Evolutionary conservation across 805 yeast genomes (phyloP).

Genomic region (Wickerhamomyces subpelliculosus): DNA sequence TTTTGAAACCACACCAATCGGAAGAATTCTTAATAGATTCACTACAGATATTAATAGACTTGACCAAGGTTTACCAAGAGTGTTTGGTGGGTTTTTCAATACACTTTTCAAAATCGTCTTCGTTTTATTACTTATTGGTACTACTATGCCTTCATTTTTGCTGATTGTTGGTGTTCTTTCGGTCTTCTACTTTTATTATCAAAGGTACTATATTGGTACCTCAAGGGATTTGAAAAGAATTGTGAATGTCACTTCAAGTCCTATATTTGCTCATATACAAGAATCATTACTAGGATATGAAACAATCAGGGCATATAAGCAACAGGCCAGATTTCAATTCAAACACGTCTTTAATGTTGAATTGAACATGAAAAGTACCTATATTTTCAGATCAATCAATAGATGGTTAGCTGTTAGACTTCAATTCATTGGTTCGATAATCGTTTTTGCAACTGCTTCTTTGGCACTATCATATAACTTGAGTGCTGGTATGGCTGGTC

Average conservation of each 20-base stretch:
- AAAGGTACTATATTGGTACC: conserved; percentile 58
- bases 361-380: conserved; percentile 71
- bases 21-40: conserved; percentile 59
- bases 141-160: conserved; percentile 48
- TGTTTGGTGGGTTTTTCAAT: conserved; percentile 41
- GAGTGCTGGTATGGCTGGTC: conserved; percentile 55
- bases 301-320: conserved; percentile 75
- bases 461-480: conserved; percentile 40
- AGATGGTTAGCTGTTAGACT: conserved; percentile 63
- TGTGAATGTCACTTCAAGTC: conserved; percentile 61
- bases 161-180: conserved; percentile 37
- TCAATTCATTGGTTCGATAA: conserved; percentile 52
- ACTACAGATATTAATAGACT: conserved; percentile 54
- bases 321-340: conserved; percentile 51
- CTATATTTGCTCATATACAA: conserved; percentile 76
- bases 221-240: conserved; percentile 77
- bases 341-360: conserved; percentile 65
- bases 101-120: conserved; percentile 37
- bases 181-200: conserved; percentile 61
- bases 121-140: conserved; percentile 45
- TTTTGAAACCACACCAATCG: conserved; percentile 65
- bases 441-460: conserved; percentile 44
- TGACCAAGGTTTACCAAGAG: conserved; percentile 51
- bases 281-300: conserved; percentile 74
- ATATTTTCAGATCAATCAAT: conserved; percentile 53